Conservation (phyloP, 169 alveolate species). For the Plasmodium sp. region DNA sequence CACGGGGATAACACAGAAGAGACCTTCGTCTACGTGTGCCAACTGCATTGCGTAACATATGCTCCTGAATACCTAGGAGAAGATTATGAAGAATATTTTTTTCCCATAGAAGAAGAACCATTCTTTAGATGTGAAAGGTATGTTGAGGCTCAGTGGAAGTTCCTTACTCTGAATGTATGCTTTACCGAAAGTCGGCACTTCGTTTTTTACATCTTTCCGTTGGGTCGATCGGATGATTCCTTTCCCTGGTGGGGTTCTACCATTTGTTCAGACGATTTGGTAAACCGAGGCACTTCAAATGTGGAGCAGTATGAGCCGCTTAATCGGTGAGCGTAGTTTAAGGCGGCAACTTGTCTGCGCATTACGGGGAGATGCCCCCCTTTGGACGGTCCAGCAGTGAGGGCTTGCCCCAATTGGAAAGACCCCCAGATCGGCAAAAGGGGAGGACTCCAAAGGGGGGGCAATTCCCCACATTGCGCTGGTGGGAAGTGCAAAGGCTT, state of each 20-base stretch:
- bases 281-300: not conserved
- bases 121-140: not conserved
- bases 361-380: not conserved
- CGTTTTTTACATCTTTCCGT: not conserved
- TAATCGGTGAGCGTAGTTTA: not conserved
- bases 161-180: not conserved
- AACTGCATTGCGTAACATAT: conserved; percentile 3
- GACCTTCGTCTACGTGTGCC: conserved; percentile 5
- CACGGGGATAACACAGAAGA: not conserved
- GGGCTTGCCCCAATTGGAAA: not conserved
- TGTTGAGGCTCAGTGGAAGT: not conserved
- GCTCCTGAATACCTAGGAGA: not conserved
- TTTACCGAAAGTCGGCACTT: conserved; percentile 20
- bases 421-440: not conserved
- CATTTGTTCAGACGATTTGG: not conserved
- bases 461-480: not conserved
- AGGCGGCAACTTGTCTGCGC: not conserved
- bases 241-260: not conserved
- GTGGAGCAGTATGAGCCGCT: not conserved
- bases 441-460: not conserved
- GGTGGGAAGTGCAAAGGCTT: not conserved
- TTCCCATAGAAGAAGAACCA: not conserved
- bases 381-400: not conserved
- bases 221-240: not conserved
- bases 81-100: not conserved